phyloP scores from a whole-genome alignment of 163 green algal genomes.

The Scenedesmus sp. region DNA sequence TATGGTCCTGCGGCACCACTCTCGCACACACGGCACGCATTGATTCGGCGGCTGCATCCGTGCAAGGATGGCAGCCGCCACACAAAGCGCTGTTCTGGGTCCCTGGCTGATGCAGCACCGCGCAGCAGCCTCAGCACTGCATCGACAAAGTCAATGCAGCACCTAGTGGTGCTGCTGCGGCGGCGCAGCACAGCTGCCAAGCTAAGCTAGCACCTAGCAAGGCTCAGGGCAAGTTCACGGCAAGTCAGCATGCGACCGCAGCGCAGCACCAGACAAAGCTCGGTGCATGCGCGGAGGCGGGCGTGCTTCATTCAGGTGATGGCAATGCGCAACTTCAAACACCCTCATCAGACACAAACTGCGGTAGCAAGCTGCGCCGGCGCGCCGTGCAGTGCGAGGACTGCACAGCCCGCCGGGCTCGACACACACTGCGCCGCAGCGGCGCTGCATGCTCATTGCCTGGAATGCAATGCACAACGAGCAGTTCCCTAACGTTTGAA shows the following conservation, averaged over 20 bases:
- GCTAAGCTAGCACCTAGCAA: not conserved
- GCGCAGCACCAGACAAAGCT: not conserved
- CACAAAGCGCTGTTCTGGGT: not conserved
- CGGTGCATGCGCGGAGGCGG: not conserved
- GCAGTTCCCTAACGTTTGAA: not conserved
- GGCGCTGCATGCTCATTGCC: not conserved
- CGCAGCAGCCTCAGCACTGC: not conserved
- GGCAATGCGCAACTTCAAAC: not conserved
- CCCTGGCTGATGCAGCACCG: not conserved
- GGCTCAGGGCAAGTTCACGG: not conserved
- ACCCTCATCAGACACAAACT: not conserved
- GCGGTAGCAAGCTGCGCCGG: not conserved
- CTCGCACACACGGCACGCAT: not conserved
- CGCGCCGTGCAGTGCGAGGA: not conserved
- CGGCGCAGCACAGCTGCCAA: not conserved
- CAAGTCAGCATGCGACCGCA: not conserved
- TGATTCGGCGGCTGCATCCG: not conserved
- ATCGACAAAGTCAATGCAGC: not conserved
- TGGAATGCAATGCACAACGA: not conserved
- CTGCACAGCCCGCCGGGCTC: not conserved
- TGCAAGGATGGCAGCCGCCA: not conserved
- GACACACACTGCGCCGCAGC: not conserved
- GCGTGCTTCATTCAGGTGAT: constrained; percentile 3
- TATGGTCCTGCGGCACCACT: not conserved
- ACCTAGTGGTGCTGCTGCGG: not conserved